phyloP scores from a whole-genome alignment of 192 early-diverging fungal genomes.

The Pilaira anomala region DNA sequence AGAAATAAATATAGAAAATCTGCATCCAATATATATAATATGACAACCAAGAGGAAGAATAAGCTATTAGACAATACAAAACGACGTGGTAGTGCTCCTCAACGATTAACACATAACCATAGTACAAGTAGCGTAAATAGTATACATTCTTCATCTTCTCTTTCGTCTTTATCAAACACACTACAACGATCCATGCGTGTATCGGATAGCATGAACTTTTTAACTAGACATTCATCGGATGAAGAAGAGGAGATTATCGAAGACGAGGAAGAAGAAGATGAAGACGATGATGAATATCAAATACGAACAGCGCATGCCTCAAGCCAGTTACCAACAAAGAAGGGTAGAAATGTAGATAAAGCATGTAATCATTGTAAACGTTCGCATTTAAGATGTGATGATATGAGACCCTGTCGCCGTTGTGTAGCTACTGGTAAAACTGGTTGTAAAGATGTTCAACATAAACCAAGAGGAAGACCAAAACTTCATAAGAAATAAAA shows the following conservation, averaged over 20 bases:
- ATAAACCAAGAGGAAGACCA: conserved; percentile 41
- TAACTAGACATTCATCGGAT: conserved; percentile 11
- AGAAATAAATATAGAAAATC: conserved; percentile 21
- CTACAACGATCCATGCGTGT: conserved; percentile 8
- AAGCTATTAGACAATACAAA: background rate
- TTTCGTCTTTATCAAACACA: conserved; percentile 12
- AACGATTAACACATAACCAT: background rate
- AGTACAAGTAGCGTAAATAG: background rate
- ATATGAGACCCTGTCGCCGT: conserved; percentile 35
- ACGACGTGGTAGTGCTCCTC: conserved; percentile 15
- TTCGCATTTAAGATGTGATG: conserved; percentile 39
- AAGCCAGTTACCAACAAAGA: conserved; percentile 16
- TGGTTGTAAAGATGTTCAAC: conserved; percentile 39
- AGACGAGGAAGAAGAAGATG: conserved; percentile 17
- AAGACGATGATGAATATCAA: conserved; percentile 21
- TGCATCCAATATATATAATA: conserved; percentile 11
- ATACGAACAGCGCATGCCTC: background rate
- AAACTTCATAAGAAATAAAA: conserved; percentile 34
- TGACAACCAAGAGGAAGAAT: conserved; percentile 7
- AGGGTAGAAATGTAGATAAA: conserved; percentile 38
- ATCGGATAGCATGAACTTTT: conserved; percentile 16
- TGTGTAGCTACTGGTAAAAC: conserved; percentile 37
- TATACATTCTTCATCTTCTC: conserved; percentile 19
- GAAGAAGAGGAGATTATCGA: conserved; percentile 25
- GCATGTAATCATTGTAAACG: conserved; percentile 42